Conservation (phyloP, 208 protist species). For the Angomonas ambiguus region DNA sequence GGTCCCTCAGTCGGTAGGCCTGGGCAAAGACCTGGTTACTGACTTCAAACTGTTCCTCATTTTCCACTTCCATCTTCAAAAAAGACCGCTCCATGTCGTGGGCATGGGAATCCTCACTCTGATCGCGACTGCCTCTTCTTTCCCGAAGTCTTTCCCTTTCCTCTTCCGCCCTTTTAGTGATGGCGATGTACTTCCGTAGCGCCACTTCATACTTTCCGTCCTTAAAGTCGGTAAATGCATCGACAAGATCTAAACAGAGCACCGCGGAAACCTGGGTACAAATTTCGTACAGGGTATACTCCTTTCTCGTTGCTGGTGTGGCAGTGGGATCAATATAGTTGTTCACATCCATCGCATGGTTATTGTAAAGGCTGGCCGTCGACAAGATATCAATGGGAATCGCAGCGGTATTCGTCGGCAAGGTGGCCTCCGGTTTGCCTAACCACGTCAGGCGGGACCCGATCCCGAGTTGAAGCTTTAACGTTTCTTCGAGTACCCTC, state of each 20-base stretch:
- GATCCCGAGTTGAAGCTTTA: constrained; percentile 8
- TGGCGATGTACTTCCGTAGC: neutral
- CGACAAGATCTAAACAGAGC: neutral
- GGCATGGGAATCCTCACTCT: neutral
- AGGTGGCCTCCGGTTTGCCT: neutral
- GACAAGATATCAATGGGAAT: neutral
- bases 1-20: neutral
- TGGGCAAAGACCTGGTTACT: neutral
- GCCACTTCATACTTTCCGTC: neutral
- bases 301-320: neutral
- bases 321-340: neutral
- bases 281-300: neutral
- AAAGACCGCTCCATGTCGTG: neutral
- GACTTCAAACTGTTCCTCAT: neutral
- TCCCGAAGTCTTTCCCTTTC: neutral
- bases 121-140: neutral
- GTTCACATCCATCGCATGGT: neutral
- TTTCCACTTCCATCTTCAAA: neutral
- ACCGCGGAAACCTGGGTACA: neutral
- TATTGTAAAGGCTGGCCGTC: neutral
- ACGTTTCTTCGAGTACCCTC: neutral
- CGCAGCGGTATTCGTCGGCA: neutral
- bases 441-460: constrained; percentile 7
- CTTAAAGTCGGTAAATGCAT: neutral
- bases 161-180: neutral